Evolutionary conservation across 2,329 filamentous ascomycete species (phyloP).

Genomic region (Aspergillus candidus): DNA sequence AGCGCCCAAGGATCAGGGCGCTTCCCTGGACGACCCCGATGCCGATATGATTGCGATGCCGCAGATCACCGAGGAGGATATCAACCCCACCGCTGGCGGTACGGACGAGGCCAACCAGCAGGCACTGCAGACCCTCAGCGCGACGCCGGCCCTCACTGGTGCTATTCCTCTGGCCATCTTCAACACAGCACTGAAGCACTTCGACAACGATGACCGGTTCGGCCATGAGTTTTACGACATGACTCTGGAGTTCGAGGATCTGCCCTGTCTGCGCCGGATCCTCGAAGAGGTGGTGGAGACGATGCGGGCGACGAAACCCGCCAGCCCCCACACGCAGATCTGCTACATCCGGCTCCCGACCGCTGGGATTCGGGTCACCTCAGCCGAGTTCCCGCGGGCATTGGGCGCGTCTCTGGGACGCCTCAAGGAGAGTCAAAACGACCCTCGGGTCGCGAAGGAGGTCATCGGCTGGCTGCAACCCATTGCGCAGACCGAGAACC

Average conservation of each 20-base stretch:
- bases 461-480: slow-evolving; percentile 47
- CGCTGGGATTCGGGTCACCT: slow-evolving; percentile 56
- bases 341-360: slow-evolving; percentile 68
- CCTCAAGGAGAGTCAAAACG: slow-evolving; percentile 49
- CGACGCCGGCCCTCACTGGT: slow-evolving; percentile 80
- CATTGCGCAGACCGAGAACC: slow-evolving; percentile 38
- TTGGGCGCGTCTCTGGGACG: slow-evolving; percentile 60
- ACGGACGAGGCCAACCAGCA: slow-evolving; percentile 49
- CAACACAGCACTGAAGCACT: slow-evolving; percentile 73
- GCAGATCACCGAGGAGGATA: slow-evolving; percentile 56
- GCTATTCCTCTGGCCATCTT: slow-evolving; percentile 91
- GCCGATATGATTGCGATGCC: slow-evolving; percentile 55
- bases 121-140: slow-evolving; percentile 58
- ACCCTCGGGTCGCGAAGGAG: slow-evolving; percentile 40
- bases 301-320: slow-evolving; percentile 56
- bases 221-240: slow-evolving; percentile 75
- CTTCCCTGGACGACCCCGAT: slow-evolving; percentile 40
- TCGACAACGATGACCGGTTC: slow-evolving; percentile 59
- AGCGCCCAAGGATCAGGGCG: slow-evolving; percentile 33
- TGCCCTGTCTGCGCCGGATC: slow-evolving; percentile 61
- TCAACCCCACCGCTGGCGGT: slow-evolving; percentile 50
- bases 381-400: slow-evolving; percentile 66
- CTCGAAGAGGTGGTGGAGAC: slow-evolving; percentile 64
- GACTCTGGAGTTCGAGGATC: slow-evolving; percentile 62
- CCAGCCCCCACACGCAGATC: slow-evolving; percentile 57